Evolutionary conservation across 2,329 filamentous ascomycete species (phyloP).

Genomic region (Tothia fuscella): DNA sequence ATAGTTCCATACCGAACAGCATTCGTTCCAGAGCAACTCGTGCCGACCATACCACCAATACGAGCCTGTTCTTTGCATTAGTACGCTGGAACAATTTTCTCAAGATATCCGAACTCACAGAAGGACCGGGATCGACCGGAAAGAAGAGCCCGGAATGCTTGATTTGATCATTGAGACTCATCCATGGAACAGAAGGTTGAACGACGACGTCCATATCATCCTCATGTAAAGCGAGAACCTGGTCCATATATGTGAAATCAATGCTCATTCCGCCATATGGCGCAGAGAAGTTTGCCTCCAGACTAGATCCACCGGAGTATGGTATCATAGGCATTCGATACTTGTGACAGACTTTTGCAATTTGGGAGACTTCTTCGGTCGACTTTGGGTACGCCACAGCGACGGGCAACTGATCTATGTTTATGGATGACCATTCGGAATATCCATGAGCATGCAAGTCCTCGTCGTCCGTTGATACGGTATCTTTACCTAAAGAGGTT

Average conservation of each 20-base stretch:
- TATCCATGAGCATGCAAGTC: constrained; percentile 53
- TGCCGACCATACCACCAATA: constrained; percentile 75
- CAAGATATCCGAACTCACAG: constrained; percentile 18
- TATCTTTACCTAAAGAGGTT: constrained; percentile 41
- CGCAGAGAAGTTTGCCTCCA: constrained; percentile 84
- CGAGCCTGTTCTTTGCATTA: constrained; percentile 38
- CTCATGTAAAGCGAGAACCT: constrained; percentile 65
- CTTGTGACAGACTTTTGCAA: constrained; percentile 62
- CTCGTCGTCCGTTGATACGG: constrained; percentile 51
- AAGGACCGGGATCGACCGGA: constrained; percentile 72
- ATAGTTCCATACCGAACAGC: constrained; percentile 89
- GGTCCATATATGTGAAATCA: constrained; percentile 80
- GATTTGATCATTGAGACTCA: constrained; percentile 68
- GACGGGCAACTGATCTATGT: constrained; percentile 50
- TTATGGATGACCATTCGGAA: constrained; percentile 60
- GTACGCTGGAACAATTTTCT: not conserved
- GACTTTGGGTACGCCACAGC: constrained; percentile 53
- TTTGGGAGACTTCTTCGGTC: constrained; percentile 51
- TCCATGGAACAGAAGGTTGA: constrained; percentile 86
- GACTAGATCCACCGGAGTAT: constrained; percentile 63
- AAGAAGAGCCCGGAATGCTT: constrained; percentile 73
- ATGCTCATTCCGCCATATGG: constrained; percentile 80
- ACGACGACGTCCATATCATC: constrained; percentile 78
- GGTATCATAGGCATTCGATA: constrained; percentile 68
- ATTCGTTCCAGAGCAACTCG: constrained; percentile 71